Conservation (phyloP, 805 yeast genomes). For the Sungouiozyma ichnusensis region DNA sequence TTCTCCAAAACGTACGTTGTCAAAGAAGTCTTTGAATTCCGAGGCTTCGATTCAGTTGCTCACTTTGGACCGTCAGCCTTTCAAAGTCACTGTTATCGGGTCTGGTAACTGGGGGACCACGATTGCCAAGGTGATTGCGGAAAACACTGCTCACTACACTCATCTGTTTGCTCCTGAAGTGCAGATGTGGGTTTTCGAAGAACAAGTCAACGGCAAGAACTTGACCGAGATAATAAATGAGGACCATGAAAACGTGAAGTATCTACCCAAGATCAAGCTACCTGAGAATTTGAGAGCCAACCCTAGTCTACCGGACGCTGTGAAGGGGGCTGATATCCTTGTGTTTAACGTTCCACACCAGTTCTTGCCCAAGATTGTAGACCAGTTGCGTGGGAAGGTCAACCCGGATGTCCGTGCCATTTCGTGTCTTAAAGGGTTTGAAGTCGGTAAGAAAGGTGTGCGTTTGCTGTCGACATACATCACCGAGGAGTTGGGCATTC, state of each 20-base stretch:
- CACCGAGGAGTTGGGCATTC: conserved; percentile 67
- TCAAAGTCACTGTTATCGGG: conserved; percentile 68
- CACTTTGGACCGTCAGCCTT: conserved; percentile 25
- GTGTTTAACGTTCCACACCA: conserved; percentile 96
- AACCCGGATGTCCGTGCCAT: conserved; percentile 68
- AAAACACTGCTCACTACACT: conserved; percentile 65
- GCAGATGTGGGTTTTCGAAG: conserved; percentile 96
- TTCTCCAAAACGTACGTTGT: not conserved
- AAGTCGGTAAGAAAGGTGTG: conserved; percentile 76
- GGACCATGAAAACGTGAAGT: conserved; percentile 86
- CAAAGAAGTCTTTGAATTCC: conserved; percentile 1
- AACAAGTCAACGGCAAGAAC: conserved; percentile 61
- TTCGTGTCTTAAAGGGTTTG: conserved; percentile 91
- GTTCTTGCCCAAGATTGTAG: conserved; percentile 68
- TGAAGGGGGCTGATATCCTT: conserved; percentile 68
- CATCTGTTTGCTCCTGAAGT: conserved; percentile 63
- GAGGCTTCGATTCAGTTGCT: conserved; percentile 7
- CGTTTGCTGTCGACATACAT: conserved; percentile 70
- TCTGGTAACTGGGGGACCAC: conserved; percentile 99
- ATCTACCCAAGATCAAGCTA: conserved; percentile 73
- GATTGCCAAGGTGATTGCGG: conserved; percentile 89
- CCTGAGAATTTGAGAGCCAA: conserved; percentile 83
- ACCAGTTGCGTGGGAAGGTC: conserved; percentile 67
- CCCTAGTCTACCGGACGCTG: conserved; percentile 70
- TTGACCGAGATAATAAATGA: conserved; percentile 85